phyloP scores from a whole-genome alignment of 257 asterid species.

The Penstemon davidsonii region DNA sequence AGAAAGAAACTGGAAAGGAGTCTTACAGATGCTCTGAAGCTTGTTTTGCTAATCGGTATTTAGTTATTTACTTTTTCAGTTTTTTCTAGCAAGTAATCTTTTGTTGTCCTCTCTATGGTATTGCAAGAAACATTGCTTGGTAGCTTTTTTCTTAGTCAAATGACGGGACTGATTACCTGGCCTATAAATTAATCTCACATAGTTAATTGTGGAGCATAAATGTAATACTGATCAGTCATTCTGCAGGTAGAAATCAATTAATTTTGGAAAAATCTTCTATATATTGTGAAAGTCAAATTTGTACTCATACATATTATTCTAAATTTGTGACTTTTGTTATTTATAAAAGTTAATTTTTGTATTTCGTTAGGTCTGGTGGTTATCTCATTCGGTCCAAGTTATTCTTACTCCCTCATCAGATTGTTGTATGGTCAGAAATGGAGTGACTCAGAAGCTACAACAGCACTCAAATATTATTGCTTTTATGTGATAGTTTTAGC shows the following conservation, averaged over 20 bases:
- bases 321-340: neutral
- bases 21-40: slow-evolving; percentile 84
- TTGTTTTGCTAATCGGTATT: slow-evolving; percentile 85
- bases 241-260: slow-evolving; percentile 7
- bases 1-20: slow-evolving; percentile 58
- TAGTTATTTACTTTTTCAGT: slow-evolving; percentile 8
- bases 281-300: too few species aligned
- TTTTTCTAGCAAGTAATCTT: neutral
- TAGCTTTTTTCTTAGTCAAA: neutral
- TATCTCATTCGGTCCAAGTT: slow-evolving; percentile 92
- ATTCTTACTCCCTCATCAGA: slow-evolving; percentile 89
- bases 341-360: slow-evolving; percentile 20
- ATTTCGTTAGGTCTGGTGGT: slow-evolving; percentile 68
- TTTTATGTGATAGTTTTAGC: slow-evolving; percentile 83
- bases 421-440: slow-evolving; percentile 85
- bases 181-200: neutral
- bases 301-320: too few species aligned
- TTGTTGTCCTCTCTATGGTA: slow-evolving; percentile 11
- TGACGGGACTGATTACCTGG: neutral
- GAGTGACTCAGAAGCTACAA: slow-evolving; percentile 99
- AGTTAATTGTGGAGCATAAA: neutral
- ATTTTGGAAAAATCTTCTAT: neutral
- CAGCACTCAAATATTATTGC: slow-evolving; percentile 76
- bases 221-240: neutral
- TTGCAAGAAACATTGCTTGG: neutral